Conservation (phyloP, 83 land plant species). For the Diphasiastrum complanatum region DNA sequence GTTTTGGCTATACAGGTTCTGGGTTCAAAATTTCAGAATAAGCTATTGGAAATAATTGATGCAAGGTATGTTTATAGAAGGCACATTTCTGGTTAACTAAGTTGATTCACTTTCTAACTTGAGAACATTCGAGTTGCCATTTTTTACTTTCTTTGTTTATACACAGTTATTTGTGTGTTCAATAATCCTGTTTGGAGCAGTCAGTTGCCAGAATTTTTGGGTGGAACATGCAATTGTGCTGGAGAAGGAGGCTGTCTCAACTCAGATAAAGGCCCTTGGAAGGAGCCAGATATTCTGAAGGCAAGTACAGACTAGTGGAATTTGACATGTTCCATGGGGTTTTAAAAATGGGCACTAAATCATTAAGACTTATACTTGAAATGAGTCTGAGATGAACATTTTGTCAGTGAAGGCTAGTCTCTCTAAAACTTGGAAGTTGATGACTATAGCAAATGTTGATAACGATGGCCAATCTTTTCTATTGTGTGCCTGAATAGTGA, state of each 20-base stretch:
- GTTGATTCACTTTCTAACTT: not conserved
- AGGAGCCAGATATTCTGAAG: conserved; percentile 87
- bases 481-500: no score
- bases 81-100: not conserved
- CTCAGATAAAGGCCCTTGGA: conserved; percentile 97
- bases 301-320: conserved; percentile 37
- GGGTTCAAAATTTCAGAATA: conserved; percentile 59
- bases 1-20: conserved; percentile 52
- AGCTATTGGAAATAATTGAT: conserved; percentile 75
- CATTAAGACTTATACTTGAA: no score
- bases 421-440: no score
- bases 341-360: no score
- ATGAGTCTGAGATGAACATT: no score
- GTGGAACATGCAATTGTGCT: conserved; percentile 83
- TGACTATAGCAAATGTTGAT: no score
- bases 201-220: conserved; percentile 89
- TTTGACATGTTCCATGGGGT: no score
- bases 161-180: not conserved
- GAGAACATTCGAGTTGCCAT: not conserved
- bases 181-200: conserved; percentile 34
- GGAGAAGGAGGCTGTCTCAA: conserved; percentile 78
- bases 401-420: no score
- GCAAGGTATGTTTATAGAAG: conserved; percentile 41
- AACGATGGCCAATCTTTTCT: no score
- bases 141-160: conserved; percentile 1